Evolutionary conservation across 75 land plant species (phyloP), one percentile per base, ranked within the genome.

Genomic region (Pseudotsuga menziesii): DNA sequence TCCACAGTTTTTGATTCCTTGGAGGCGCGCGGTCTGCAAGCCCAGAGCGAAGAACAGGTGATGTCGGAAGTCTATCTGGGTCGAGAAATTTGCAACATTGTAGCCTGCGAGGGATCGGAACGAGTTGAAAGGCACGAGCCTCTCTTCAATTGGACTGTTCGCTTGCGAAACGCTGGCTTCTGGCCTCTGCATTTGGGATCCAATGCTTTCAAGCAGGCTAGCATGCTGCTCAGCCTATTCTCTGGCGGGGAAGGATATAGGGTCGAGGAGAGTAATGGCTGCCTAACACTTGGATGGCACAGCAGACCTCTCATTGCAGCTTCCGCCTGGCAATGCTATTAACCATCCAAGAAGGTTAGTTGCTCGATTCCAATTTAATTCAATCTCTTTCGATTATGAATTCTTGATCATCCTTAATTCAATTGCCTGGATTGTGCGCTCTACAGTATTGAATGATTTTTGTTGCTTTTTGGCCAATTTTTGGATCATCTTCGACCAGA

Each of bases 1-100:
- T 92, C 93, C 22, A 90, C 93, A 55, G 82, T 94, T 92, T 94
- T 94, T 73, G 97, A 94, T 48, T 94, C 97, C 3, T 63, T 92
- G 12, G 97, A 92, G 41, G 86, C 85, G 5, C 73, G 79, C 75
- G 57, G 63, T 17, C 58, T 80, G 4, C 57, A 82, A 0, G 48
- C 90, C 0, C 20, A 63, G 27, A 52, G 48, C 5, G 78, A 79
- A 72, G 82, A 85, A 72, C 80, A 72, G 58, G 77, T 77, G 35
- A 61, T 85, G 74, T 77, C 90, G 19, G 95, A 94, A 83, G 44
- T 84, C 67, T 94, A 94, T 74, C 76, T 94, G 13, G 88, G 87
- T 23, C 75, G 83, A 59, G 89, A 94, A 80, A 92, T 94, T 57
- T 81, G 80, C 82, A 90, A 94, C 82, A 89, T 94, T 64, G 89